Conservation (phyloP, 1,139 yeast species). For the Hemisphaericaspora xylanilytica region DNA sequence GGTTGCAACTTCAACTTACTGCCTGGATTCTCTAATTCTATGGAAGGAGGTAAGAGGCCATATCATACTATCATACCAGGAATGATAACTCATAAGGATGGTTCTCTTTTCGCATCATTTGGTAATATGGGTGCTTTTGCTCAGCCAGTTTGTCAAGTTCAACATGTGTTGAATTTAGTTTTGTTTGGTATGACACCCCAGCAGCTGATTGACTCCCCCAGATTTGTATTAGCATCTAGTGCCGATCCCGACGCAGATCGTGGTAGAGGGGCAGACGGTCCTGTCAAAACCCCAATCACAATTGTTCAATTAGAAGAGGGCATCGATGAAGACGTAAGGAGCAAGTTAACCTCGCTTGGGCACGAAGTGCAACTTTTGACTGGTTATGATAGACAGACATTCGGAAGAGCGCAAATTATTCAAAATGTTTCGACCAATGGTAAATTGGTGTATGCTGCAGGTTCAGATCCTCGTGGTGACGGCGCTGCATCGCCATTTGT, state of each 20-base stretch:
- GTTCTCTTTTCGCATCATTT: constrained; percentile 60
- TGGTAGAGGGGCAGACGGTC: constrained; percentile 67
- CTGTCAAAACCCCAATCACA: constrained; percentile 58
- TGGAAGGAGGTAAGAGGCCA: constrained; percentile 72
- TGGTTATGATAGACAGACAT: constrained; percentile 47
- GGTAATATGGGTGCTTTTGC: constrained; percentile 91
- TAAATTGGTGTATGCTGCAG: constrained; percentile 57
- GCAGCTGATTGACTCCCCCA: constrained; percentile 72
- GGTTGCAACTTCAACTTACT: constrained; percentile 72
- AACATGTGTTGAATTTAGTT: constrained; percentile 65
- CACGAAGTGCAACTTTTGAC: constrained; percentile 50
- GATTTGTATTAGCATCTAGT: constrained; percentile 61
- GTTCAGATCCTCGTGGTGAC: constrained; percentile 78
- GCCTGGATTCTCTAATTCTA: constrained; percentile 55
- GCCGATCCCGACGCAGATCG: constrained; percentile 44
- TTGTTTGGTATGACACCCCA: constrained; percentile 70
- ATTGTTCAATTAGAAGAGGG: constrained; percentile 69
- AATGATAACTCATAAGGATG: constrained; percentile 47
- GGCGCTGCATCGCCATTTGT: constrained; percentile 57
- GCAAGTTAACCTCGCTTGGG: constrained; percentile 50
- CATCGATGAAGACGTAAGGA: constrained; percentile 40
- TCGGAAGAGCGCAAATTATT: constrained; percentile 79
- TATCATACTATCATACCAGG: constrained; percentile 88
- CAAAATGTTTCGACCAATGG: constrained; percentile 42
- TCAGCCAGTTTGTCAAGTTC: constrained; percentile 86